Percentiles rank a stretch among this genome's conserved stretches.
Conservation (phyloP, 768 basidiomycete species). For the Amanita brunnescens region DNA sequence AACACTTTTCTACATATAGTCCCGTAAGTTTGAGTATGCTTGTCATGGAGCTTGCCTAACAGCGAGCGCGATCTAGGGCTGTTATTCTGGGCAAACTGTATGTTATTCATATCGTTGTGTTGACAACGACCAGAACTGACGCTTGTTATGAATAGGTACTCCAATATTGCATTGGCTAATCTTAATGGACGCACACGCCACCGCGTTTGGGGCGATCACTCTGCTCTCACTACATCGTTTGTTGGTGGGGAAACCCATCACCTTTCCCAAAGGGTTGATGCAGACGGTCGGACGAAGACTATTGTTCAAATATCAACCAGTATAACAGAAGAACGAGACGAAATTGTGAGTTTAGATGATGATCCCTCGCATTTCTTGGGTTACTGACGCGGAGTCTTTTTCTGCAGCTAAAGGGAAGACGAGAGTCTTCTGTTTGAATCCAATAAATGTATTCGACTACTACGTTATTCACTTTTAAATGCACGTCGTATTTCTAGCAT, state of each 20-base stretch:
- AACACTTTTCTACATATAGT: conserved; percentile 2
- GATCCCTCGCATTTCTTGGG: no score
- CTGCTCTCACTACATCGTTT: background rate
- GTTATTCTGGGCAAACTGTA: conserved; percentile 6
- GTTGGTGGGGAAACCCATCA: background rate
- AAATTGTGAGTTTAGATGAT: background rate
- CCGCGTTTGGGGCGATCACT: conserved; percentile 2
- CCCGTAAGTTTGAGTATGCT: background rate
- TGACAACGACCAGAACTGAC: background rate
- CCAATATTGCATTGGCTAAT: conserved; percentile 6
- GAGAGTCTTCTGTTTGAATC: background rate
- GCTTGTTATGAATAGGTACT: background rate
- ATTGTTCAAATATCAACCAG: conserved; percentile 1
- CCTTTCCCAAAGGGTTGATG: background rate
- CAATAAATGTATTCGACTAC: background rate
- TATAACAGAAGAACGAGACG: conserved; percentile 5
- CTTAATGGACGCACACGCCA: conserved; percentile 7
- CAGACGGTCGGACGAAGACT: background rate
- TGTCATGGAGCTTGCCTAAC: background rate
- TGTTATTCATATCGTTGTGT: background rate
- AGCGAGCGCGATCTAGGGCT: background rate
- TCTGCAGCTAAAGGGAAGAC: background rate
- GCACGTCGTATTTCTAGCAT: background rate
- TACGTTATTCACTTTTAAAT: background rate
- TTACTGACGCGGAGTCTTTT: background rate